A percentile compares a stretch with the other conserved stretches of the same genome.
These are phyloP conservation scores for Plectranthus barbatus DNA, from an alignment of 257 asterid species.

Conservation along the genomic window DNA sequence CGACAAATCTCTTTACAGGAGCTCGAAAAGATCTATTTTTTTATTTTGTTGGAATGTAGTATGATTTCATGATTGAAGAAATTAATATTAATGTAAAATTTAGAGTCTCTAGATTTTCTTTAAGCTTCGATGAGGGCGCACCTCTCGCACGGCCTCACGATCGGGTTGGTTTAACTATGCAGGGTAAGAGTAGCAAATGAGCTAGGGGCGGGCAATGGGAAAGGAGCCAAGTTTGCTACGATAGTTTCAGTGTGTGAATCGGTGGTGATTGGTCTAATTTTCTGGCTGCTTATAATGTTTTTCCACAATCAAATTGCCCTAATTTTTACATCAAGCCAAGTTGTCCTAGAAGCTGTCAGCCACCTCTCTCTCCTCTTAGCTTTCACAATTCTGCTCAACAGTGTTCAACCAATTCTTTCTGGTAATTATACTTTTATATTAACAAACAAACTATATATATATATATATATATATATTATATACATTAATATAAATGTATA, in stretches of 20 bases:
- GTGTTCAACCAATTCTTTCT: constrained; percentile 67
- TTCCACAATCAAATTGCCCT: constrained; percentile 43
- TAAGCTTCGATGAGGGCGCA: no score
- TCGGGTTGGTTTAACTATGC: neutral
- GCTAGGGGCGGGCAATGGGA: constrained; percentile 62
- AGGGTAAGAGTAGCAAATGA: constrained; percentile 86
- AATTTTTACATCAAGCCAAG: constrained; percentile 38
- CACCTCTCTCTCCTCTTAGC: constrained; percentile 53
- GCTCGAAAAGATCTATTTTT: no score
- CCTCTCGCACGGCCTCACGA: no score
- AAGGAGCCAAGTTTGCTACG: constrained; percentile 57
- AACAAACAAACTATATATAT: no score
- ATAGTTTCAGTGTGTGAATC: constrained; percentile 50
- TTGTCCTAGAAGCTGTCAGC: constrained; percentile 39
- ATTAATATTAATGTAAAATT: no score
- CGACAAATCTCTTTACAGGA: no score
- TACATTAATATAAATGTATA: no score
- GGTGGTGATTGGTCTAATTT: constrained; percentile 30
- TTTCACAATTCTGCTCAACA: constrained; percentile 53
- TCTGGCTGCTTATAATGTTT: constrained; percentile 44
- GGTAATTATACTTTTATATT: no score
- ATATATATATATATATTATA: no score
- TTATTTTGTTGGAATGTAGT: no score
- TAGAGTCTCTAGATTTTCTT: no score
- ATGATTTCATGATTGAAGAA: no score